Conservation (phyloP, 768 basidiomycete species). For the Polyporus arcularius region DNA sequence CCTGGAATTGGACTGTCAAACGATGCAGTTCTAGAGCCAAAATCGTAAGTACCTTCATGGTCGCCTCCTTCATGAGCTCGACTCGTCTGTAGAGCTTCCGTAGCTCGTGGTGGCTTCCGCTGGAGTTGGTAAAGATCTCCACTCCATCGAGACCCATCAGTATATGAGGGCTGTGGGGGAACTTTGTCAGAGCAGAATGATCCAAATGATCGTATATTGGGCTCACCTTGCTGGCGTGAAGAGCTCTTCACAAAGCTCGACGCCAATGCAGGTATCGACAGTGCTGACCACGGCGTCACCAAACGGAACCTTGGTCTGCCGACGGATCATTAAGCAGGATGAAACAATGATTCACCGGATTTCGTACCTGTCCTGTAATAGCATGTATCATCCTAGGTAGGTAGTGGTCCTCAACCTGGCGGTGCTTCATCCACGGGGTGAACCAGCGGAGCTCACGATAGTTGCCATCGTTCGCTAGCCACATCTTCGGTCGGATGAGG, state of each 20-base stretch:
- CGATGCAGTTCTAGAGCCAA: not conserved
- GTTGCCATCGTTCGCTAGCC: slow-evolving; percentile 98
- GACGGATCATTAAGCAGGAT: not conserved
- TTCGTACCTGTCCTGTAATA: slow-evolving; percentile 81
- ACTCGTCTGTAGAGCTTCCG: slow-evolving; percentile 92
- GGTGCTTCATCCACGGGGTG: slow-evolving; percentile 92
- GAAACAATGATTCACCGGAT: not conserved
- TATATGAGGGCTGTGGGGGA: slow-evolving; percentile 81
- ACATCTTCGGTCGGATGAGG: slow-evolving; percentile 98
- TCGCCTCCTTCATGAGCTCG: slow-evolving; percentile 96
- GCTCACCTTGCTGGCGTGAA: slow-evolving; percentile 92
- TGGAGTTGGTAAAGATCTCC: slow-evolving; percentile 98
- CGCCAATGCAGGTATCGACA: slow-evolving; percentile 91
- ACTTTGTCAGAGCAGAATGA: not conserved
- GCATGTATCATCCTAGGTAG: slow-evolving; percentile 87
- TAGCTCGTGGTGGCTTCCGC: slow-evolving; percentile 96
- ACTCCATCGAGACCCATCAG: slow-evolving; percentile 98
- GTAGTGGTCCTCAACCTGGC: slow-evolving; percentile 88
- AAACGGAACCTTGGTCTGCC: slow-evolving; percentile 85
- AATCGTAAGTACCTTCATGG: slow-evolving; percentile 67
- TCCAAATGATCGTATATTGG: not conserved
- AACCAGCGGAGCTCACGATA: slow-evolving; percentile 86
- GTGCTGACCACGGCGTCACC: slow-evolving; percentile 96
- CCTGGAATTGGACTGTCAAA: slow-evolving; percentile 42
- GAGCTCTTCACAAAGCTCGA: slow-evolving; percentile 96